These are phyloP conservation scores for Trichoderma erinaceum DNA, from an alignment of 495 filamentous ascomycete genomes.

Conservation along the genomic window DNA sequence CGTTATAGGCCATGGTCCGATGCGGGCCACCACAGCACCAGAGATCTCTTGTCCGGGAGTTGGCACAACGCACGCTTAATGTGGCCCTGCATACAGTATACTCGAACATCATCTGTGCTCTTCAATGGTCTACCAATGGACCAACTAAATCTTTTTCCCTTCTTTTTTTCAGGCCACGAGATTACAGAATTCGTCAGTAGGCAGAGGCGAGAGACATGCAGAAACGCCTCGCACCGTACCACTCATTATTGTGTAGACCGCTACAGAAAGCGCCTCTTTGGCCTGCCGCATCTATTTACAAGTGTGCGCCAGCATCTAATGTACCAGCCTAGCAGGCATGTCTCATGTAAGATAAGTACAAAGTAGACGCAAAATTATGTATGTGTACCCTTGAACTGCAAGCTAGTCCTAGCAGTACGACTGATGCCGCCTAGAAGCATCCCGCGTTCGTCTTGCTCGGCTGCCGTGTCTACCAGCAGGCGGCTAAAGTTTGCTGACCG, in stretches of 20 bases:
- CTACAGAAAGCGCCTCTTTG: slow-evolving; percentile 4
- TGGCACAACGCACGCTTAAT: background rate
- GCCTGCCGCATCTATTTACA: background rate
- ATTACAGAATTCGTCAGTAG: too few relatives aligned
- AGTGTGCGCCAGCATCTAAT: background rate
- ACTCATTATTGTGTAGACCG: background rate
- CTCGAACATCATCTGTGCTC: background rate
- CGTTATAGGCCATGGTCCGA: background rate
- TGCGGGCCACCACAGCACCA: background rate
- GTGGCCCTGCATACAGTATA: background rate
- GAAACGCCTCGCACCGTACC: background rate
- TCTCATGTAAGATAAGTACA: background rate
- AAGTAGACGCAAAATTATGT: background rate
- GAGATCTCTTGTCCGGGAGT: background rate
- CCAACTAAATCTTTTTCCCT: too few relatives aligned
- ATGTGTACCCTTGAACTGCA: background rate
- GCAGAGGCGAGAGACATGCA: background rate
- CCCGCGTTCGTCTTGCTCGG: background rate
- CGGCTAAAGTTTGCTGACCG: background rate
- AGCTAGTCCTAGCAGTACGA: background rate
- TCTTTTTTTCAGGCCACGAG: too few relatives aligned
- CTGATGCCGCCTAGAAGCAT: too few relatives aligned
- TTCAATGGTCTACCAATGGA: too few relatives aligned
- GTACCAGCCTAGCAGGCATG: background rate
- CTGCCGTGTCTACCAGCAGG: background rate